phyloP scores from a whole-genome alignment of 2,329 filamentous ascomycete genomes.

The Fusarium begoniae region DNA sequence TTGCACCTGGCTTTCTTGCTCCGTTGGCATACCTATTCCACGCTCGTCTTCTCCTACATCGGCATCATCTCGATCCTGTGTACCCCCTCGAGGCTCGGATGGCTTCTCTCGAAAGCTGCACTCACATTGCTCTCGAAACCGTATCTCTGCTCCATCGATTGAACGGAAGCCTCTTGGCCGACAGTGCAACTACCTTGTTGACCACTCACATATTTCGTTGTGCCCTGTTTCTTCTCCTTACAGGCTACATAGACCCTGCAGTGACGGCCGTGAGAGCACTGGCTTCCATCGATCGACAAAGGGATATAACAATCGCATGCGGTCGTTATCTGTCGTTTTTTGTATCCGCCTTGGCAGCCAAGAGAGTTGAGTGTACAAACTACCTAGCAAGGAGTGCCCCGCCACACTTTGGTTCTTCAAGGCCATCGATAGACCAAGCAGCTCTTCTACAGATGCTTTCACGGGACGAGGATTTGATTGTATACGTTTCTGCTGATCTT shows the following conservation, averaged over 20 bases:
- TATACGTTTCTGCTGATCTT: slow-evolving; percentile 85
- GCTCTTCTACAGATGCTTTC: slow-evolving; percentile 47
- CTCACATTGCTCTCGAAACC: slow-evolving; percentile 79
- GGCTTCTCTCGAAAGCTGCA: slow-evolving; percentile 81
- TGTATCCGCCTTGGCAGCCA: slow-evolving; percentile 69
- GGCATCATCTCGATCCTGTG: slow-evolving; percentile 83
- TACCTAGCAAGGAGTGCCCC: slow-evolving; percentile 50
- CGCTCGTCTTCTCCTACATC: slow-evolving; percentile 83
- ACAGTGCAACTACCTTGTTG: slow-evolving; percentile 77
- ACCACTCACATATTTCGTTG: slow-evolving; percentile 90
- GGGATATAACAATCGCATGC: slow-evolving; percentile 79
- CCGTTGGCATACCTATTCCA: slow-evolving; percentile 83
- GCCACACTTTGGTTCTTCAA: slow-evolving; percentile 43
- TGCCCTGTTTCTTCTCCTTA: slow-evolving; percentile 80
- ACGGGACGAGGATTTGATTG: slow-evolving; percentile 86
- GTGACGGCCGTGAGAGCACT: slow-evolving; percentile 77
- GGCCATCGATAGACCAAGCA: slow-evolving; percentile 45
- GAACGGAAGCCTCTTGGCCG: slow-evolving; percentile 64
- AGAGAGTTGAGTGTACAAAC: slow-evolving; percentile 57
- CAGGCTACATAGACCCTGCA: slow-evolving; percentile 77
- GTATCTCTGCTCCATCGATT: slow-evolving; percentile 76
- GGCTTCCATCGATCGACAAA: slow-evolving; percentile 73
- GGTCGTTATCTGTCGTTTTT: slow-evolving; percentile 88
- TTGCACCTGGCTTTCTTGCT: slow-evolving; percentile 79
- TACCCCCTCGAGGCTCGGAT: slow-evolving; percentile 72